Base-by-base conservation (phyloP, 305 asterid species). In the Fraxinus velutina region DNA sequence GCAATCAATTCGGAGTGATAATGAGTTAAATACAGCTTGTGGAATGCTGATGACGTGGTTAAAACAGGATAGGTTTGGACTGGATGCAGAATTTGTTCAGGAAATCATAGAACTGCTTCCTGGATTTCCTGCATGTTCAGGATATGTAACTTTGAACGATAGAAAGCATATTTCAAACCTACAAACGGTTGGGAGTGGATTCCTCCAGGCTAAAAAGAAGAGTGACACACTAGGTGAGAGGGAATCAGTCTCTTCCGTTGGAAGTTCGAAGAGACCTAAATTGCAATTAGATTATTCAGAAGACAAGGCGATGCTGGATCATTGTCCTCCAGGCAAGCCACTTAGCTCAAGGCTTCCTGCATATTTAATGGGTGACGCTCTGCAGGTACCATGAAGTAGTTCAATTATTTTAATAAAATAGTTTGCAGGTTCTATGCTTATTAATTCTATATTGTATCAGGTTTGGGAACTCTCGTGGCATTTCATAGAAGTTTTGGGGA, bases 31-130 rank as follows among this genome's bases (percentile, higher is more conserved):
- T 77, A 81, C 76, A 84, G 87, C 91, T 72, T 88, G 89, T 88
- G 95, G 87, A 81, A 86, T 73, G 91, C 88, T 96, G 74, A 81
- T 73, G 76, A 87, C 84, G 9, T 96, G 99, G 99, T 87, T 96
- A 83, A 91, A 90, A 77, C 91, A 81, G 87, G 98, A 96, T 77
- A 88, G 96, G 62, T 91, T 93, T 92, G 99, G 98, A 73, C 85
- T 96, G 29, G 92, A 90, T 82, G 86, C 88, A 78, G 98, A 96
- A 68, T 94, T 96, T 87, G 98, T 96, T 75, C 98, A 89, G 85
- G 99, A 96, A 86, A 89, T 94, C 75, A 79, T 96, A 29, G 98
- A 96, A 83, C 91, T 89, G 80, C 97, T 91, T 89, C 97, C 99
- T 81, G 92, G 92, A 85, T 88, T 87, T 84, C 9, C 79, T 79